phyloP scores from a whole-genome alignment of 768 basidiomycete species.

The Podaxis rugospora region DNA sequence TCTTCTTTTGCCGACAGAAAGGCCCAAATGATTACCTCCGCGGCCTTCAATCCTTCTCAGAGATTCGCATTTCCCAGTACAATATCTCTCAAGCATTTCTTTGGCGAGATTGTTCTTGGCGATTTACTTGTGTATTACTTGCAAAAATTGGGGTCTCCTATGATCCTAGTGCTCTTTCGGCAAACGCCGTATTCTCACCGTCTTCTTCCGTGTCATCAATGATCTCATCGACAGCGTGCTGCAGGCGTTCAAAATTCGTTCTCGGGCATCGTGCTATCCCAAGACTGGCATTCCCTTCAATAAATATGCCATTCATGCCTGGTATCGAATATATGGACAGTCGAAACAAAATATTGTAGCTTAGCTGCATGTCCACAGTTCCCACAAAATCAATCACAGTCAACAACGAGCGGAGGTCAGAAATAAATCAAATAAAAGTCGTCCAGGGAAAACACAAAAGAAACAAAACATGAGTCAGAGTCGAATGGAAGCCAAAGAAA shows the following conservation, averaged over 20 bases:
- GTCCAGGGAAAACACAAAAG: neutral
- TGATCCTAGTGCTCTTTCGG: neutral
- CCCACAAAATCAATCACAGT: neutral
- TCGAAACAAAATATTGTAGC: neutral
- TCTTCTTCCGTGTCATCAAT: no score
- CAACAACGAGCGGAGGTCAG: neutral
- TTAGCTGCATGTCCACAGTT: neutral
- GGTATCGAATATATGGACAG: neutral
- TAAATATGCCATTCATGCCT: neutral
- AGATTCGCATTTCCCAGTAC: neutral
- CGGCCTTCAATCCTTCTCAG: neutral
- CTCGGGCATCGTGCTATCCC: neutral
- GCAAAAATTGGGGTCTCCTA: no score
- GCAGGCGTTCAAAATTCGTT: no score
- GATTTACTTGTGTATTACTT: no score
- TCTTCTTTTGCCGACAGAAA: neutral
- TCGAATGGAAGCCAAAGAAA: neutral
- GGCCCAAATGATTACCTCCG: neutral
- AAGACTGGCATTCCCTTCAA: neutral
- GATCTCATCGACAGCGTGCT: neutral
- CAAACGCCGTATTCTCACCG: neutral
- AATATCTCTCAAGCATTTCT: neutral
- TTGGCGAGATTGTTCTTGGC: no score
- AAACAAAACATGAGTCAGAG: neutral
- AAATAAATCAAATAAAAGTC: neutral